Percentiles rank a stretch among this genome's conserved stretches.
These are phyloP conservation scores for Calendula officinalis DNA, from an alignment of 129 eudicot species.

Conservation along the genomic window DNA sequence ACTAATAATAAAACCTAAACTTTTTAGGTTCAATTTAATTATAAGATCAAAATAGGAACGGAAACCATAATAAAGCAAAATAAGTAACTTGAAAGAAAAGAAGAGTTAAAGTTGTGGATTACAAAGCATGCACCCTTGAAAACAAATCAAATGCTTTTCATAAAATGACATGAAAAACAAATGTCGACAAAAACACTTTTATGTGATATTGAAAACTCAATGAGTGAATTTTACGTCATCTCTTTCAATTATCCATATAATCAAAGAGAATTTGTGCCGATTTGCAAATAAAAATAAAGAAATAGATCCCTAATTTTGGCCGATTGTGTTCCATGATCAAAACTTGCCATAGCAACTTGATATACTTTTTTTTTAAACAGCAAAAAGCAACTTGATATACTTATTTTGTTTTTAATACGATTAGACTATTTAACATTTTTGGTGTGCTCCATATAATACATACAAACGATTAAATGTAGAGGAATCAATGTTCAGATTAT, in stretches of 20 bases:
- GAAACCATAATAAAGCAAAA: background rate
- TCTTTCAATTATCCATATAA: slow-evolving; percentile 17
- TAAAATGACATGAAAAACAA: slow-evolving; percentile 15
- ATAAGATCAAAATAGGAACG: background rate
- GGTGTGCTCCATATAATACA: no score
- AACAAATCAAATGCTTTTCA: slow-evolving; percentile 5
- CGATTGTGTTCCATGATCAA: slow-evolving; percentile 4
- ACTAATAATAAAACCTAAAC: no score
- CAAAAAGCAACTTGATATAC: slow-evolving; percentile 4
- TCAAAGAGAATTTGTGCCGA: background rate
- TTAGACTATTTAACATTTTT: background rate
- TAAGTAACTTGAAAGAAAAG: background rate
- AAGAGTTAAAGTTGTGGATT: no score
- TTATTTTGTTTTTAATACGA: slow-evolving; percentile 9
- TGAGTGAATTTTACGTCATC: slow-evolving; percentile 22
- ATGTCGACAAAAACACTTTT: slow-evolving; percentile 15
- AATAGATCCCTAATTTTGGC: background rate
- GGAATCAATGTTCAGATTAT: no score
- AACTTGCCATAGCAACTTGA: background rate
- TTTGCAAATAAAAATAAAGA: background rate
- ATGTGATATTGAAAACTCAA: slow-evolving; percentile 14
- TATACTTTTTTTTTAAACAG: slow-evolving; percentile 9
- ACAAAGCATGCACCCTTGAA: no score
- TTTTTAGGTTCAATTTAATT: background rate
- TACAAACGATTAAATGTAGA: no score